These are phyloP conservation scores for Candida boleticola DNA, from an alignment of 805 yeast species.

Conservation along the genomic window DNA sequence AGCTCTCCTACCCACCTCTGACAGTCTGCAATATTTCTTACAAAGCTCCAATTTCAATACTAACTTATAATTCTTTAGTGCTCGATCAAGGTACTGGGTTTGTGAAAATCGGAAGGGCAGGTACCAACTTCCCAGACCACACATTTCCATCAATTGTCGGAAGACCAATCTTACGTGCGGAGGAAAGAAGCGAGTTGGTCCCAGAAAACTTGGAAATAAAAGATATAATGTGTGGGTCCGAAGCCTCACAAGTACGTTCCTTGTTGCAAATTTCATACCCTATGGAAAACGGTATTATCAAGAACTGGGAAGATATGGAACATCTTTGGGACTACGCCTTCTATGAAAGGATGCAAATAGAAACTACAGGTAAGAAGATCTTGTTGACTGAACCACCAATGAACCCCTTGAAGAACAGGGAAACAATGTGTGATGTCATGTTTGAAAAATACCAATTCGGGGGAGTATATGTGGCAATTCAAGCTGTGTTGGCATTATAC, in stretches of 20 bases:
- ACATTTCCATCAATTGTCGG: constrained; percentile 98
- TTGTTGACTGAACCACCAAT: constrained; percentile 96
- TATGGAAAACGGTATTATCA: constrained; percentile 97
- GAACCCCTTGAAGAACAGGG: constrained; percentile 91
- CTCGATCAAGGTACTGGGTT: constrained; percentile 99
- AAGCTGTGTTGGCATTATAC: constrained; percentile 95
- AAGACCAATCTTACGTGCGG: constrained; percentile 94
- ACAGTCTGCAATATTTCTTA: no score
- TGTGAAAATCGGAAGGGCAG: constrained; percentile 95
- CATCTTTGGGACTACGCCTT: constrained; percentile 98
- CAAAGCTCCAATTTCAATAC: no score
- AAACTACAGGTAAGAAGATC: constrained; percentile 72
- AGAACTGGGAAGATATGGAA: constrained; percentile 98
- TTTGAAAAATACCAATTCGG: constrained; percentile 88
- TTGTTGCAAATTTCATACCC: constrained; percentile 93
- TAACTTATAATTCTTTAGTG: no score
- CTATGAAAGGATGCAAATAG: constrained; percentile 82
- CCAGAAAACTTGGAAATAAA: constrained; percentile 72
- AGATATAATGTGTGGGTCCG: constrained; percentile 97
- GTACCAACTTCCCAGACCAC: constrained; percentile 94
- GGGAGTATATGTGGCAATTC: constrained; percentile 93
- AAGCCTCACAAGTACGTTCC: constrained; percentile 88
- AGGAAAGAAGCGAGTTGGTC: constrained; percentile 64
- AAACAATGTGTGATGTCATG: constrained; percentile 88
- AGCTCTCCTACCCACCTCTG: no score